Evolutionary conservation across 345 rosid species (phyloP), one percentile per base, ranked within the genome.

Genomic region (Nasturtium officinale): DNA sequence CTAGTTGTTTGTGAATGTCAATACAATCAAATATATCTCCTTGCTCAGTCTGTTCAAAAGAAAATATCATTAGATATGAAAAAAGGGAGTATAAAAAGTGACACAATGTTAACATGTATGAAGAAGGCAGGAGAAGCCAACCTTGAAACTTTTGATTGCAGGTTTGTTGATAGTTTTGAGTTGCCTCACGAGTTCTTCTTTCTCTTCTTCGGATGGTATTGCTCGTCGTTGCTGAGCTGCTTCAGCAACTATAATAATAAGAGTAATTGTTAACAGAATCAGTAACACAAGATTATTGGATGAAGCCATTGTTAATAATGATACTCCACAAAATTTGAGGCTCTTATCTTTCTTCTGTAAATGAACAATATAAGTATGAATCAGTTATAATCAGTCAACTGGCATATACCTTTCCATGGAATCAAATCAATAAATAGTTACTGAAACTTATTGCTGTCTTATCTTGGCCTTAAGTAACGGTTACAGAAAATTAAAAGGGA

Each of bases 1-100:
- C 62, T 69, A 69, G 77, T 65, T 81, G 81, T 17, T 74, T 77
- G 26, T 74, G 38, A n/a, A 73, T 77, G n/a, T 83, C 79, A 28
- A 81, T 45, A 30, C 84, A 83, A 54, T 80, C 77, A 2, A 54
- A 71, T 51, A 80, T 80, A 5, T 75, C 77, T 12, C 72, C 82
- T 2, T 78, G 15, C 16, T 76, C 67, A 21, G 73, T 78, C 81
- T 80, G 62, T 54, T 61, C 30, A 21, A 33, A 35, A 72, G 10
- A 3, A 33, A 7, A 33, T 1, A 33, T 33, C 3, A 33, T 33
- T 33, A 33, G 9, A 33, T 33, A 33, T 33, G 9, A 7, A 30
- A 7, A 30, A 30, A 30, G 2, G 35, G 35, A 30, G 9, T 7
- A 7, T 6, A 30, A 30, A 6, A 30, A 30, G 35, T 30, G 2